Evolutionary conservation across 2,329 filamentous ascomycete species (phyloP).

Genomic region (Ceratocystiopsis brevicomis): DNA sequence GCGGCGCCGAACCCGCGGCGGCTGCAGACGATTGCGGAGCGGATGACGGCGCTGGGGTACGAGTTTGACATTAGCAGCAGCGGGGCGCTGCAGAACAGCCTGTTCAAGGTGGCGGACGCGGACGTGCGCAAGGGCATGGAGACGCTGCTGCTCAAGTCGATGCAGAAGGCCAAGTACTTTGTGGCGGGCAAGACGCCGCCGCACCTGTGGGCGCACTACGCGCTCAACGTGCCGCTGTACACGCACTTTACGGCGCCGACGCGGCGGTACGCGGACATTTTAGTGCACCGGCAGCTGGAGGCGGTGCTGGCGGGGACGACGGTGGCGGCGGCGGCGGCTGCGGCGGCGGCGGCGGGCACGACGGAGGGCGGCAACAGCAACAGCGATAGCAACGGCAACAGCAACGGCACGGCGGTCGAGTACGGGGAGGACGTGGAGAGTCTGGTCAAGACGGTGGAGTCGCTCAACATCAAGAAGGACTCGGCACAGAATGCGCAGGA

Average conservation of each 20-base stretch:
- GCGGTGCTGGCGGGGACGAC: constrained; percentile 50
- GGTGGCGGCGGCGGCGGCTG: too few species aligned
- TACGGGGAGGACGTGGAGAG: constrained; percentile 79
- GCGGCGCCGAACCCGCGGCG: constrained; percentile 69
- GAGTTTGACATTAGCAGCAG: constrained; percentile 81
- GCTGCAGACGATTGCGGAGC: constrained; percentile 74
- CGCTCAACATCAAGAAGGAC: constrained; percentile 98
- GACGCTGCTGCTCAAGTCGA: constrained; percentile 81
- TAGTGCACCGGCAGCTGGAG: constrained; percentile 90
- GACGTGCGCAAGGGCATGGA: constrained; percentile 96
- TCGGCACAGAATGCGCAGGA: constrained; percentile 94
- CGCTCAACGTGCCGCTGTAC: constrained; percentile 80
- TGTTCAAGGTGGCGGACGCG: constrained; percentile 79
- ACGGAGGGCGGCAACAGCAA: too few species aligned
- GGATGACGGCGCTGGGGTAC: constrained; percentile 81
- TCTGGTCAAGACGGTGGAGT: constrained; percentile 79
- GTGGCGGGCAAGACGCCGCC: constrained; percentile 62
- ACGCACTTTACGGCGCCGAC: constrained; percentile 96
- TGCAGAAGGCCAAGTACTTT: constrained; percentile 92
- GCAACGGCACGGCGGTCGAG: constrained; percentile 43
- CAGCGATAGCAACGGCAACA: too few species aligned
- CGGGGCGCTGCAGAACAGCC: constrained; percentile 76
- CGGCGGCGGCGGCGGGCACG: too few species aligned
- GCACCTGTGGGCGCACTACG: constrained; percentile 72
- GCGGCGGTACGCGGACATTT: constrained; percentile 81